Evolutionary conservation across 2,329 filamentous ascomycete genomes (phyloP).

Genomic region (Sporothrix dimorphospora): DNA sequence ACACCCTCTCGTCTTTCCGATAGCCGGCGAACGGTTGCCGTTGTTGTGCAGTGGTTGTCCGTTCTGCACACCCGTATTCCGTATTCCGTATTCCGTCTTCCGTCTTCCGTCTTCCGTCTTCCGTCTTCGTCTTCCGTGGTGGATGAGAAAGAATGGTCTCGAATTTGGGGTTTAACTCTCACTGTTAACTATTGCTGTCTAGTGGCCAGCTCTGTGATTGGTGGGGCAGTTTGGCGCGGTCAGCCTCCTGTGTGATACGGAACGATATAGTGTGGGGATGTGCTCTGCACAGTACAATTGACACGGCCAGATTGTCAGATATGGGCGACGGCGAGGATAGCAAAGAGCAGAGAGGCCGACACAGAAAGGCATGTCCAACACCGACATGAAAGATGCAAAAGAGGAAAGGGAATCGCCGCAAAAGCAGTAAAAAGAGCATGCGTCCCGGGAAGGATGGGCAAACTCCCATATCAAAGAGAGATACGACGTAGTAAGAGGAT

Average conservation of each 20-base stretch:
- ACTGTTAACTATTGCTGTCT: background rate
- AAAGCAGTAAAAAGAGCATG: background rate
- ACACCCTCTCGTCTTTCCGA: background rate
- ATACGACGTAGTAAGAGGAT: conserved; percentile 3
- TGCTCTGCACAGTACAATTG: background rate
- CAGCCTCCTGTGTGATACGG: background rate
- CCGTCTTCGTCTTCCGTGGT: background rate
- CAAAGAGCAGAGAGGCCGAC: background rate
- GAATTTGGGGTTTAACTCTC: background rate
- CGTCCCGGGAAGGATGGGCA: background rate
- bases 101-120: conserved; percentile 4
- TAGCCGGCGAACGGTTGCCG: background rate
- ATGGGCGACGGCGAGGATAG: background rate
- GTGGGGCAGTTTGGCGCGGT: background rate
- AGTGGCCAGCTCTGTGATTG: background rate
- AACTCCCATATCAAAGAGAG: background rate
- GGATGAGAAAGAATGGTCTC: background rate
- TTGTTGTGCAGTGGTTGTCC: background rate
- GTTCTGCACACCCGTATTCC: background rate
- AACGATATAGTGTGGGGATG: conserved; percentile 1
- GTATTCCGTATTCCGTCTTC: background rate
- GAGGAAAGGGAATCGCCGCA: background rate
- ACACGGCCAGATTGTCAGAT: background rate
- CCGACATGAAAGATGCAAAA: background rate
- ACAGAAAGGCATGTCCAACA: background rate